Conservation (phyloP, 306 rosid genomes). For the Vachellia collinsii region DNA sequence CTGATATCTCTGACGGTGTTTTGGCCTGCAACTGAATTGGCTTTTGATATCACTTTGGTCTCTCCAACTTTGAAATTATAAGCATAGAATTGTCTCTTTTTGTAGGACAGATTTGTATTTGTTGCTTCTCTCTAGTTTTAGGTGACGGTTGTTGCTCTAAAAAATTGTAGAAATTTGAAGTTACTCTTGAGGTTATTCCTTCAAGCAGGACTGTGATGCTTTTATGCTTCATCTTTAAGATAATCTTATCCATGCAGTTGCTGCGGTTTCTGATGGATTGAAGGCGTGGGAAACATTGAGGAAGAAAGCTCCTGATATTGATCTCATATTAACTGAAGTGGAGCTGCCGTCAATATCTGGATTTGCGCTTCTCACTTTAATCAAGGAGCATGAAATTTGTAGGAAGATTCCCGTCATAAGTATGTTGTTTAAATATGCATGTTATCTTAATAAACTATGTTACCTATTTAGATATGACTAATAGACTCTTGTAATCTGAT, state of each 20-base stretch:
- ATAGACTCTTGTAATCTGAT: slow-evolving; percentile 25
- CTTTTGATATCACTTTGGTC: background rate
- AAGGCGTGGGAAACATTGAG: slow-evolving; percentile 78
- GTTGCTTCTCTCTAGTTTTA: background rate
- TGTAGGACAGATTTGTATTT: background rate
- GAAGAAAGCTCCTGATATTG: slow-evolving; percentile 56
- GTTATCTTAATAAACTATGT: slow-evolving; percentile 13
- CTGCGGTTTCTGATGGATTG: slow-evolving; percentile 68
- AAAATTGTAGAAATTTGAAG: background rate
- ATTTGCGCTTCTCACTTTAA: slow-evolving; percentile 66
- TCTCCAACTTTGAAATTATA: background rate
- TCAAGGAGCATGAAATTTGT: slow-evolving; percentile 78
- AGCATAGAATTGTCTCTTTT: slow-evolving; percentile 1
- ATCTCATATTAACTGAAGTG: slow-evolving; percentile 73
- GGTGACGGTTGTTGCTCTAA: background rate
- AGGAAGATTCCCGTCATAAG: slow-evolving; percentile 79
- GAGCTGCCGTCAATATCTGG: slow-evolving; percentile 82
- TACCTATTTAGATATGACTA: slow-evolving; percentile 18
- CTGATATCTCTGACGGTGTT: background rate
- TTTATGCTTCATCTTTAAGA: background rate
- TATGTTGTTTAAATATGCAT: slow-evolving; percentile 38
- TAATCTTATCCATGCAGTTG: slow-evolving; percentile 50
- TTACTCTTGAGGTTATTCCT: background rate
- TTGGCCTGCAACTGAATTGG: background rate
- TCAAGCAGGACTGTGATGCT: background rate